Evolutionary conservation across 192 early-diverging fungal genomes (phyloP).

Genomic region (Rhizophagus sp.): DNA sequence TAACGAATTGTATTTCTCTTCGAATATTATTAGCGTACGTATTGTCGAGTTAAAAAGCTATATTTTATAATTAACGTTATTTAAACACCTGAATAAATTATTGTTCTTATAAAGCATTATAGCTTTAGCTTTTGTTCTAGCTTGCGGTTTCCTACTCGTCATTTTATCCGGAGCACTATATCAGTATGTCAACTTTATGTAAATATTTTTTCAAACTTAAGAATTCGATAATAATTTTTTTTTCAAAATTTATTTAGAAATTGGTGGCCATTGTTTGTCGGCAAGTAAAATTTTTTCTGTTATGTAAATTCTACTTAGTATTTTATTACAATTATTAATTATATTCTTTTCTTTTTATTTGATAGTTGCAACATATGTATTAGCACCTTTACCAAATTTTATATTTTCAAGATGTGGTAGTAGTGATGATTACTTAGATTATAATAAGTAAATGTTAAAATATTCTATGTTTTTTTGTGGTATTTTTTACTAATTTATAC

Average conservation of each 20-base stretch:
- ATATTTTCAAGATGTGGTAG: slow-evolving; percentile 72
- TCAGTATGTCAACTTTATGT: slow-evolving; percentile 51
- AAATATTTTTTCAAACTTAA: background rate
- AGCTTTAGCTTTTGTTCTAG: slow-evolving; percentile 87
- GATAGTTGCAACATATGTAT: slow-evolving; percentile 80
- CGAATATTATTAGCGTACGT: slow-evolving; percentile 23
- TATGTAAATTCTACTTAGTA: background rate
- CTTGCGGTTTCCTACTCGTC: slow-evolving; percentile 87
- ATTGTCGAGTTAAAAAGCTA: background rate
- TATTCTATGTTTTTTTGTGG: background rate
- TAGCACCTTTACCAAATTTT: slow-evolving; percentile 92
- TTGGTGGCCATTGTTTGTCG: slow-evolving; percentile 94
- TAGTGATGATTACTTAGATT: slow-evolving; percentile 69
- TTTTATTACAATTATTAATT: background rate
- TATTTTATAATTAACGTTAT: background rate
- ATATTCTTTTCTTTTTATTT: background rate
- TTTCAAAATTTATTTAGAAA: slow-evolving; percentile 59
- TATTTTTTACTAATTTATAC: background rate
- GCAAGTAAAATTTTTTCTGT: slow-evolving; percentile 34
- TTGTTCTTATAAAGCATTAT: slow-evolving; percentile 61
- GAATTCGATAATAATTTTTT: background rate
- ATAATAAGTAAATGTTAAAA: slow-evolving; percentile 44
- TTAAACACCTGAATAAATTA: background rate
- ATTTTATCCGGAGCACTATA: slow-evolving; percentile 95
- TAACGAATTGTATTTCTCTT: background rate